Percentiles rank a stretch among this genome's conserved stretches.
Conservation (phyloP, 2,329 filamentous ascomycete species). For the Fusarium azukiicola region DNA sequence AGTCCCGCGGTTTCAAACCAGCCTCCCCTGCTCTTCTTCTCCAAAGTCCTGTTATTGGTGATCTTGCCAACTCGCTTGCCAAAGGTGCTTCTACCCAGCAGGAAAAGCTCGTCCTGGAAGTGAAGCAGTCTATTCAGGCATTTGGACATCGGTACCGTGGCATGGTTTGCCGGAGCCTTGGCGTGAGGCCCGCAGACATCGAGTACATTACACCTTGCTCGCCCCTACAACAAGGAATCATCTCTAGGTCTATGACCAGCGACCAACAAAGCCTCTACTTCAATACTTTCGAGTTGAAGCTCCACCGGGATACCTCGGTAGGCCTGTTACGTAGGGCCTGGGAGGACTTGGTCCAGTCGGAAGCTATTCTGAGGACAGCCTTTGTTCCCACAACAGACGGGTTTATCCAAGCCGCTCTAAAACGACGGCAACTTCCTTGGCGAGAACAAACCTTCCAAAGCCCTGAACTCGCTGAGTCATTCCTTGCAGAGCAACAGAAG, state of each 20-base stretch:
- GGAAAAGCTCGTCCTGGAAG: constrained; percentile 64
- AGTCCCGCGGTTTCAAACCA: constrained; percentile 78
- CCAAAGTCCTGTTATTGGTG: constrained; percentile 75
- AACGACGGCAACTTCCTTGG: constrained; percentile 68
- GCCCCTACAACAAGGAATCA: constrained; percentile 91
- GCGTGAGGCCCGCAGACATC: constrained; percentile 73
- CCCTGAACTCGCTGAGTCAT: constrained; percentile 56
- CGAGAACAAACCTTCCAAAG: constrained; percentile 56
- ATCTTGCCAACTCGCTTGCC: constrained; percentile 67
- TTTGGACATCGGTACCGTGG: constrained; percentile 81
- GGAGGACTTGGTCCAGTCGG: constrained; percentile 69
- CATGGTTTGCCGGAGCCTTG: constrained; percentile 74
- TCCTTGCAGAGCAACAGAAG: constrained; percentile 61
- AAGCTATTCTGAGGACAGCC: constrained; percentile 85
- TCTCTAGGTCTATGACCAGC: constrained; percentile 82
- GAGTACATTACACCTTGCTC: constrained; percentile 92
- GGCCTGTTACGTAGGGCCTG: constrained; percentile 78
- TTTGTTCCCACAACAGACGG: constrained; percentile 89
- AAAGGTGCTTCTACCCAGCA: constrained; percentile 31
- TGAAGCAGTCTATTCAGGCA: constrained; percentile 81
- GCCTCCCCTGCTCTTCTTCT: constrained; percentile 85
- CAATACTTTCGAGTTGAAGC: constrained; percentile 84
- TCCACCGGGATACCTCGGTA: constrained; percentile 70
- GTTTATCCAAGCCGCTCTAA: constrained; percentile 86
- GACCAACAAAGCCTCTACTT: constrained; percentile 84